Evolutionary conservation across 495 filamentous ascomycete genomes (phyloP).

Genomic region (Penicillium psychrofluorescens): DNA sequence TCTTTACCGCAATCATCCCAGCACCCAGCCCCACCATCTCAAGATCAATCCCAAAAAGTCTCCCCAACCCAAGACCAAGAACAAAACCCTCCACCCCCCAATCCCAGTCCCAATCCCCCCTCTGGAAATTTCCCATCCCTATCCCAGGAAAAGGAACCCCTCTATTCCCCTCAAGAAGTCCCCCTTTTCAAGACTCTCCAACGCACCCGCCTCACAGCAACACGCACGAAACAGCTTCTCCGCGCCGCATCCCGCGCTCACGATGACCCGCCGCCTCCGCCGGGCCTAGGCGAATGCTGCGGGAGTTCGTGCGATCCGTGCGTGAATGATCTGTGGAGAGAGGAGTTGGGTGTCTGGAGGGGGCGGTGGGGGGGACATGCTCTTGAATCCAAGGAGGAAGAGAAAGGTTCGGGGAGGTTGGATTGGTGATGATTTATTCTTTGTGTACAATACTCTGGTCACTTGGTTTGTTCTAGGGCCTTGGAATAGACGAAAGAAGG

Average conservation of each 20-base stretch:
- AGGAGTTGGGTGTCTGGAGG: constrained; percentile 33
- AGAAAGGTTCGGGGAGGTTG: not conserved
- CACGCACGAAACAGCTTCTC: constrained; percentile 33
- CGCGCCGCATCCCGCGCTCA: constrained; percentile 25
- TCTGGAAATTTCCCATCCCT: not conserved
- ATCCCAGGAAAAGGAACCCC: constrained; percentile 7
- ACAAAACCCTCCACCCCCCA: not conserved
- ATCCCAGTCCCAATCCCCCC: not conserved
- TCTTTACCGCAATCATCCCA: not conserved
- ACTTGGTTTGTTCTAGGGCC: no score
- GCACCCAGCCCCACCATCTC: not conserved
- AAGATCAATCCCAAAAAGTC: not conserved
- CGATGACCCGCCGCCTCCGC: constrained; percentile 31
- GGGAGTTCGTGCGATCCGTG: constrained; percentile 39
- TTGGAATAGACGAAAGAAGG: not conserved
- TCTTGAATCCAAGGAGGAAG: constrained; percentile 8
- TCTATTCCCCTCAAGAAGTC: constrained; percentile 17
- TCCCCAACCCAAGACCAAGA: not conserved
- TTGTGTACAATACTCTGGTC: no score
- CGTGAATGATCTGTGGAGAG: constrained; percentile 32
- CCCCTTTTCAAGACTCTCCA: constrained; percentile 24
- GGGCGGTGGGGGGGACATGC: constrained; percentile 29
- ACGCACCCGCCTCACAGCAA: constrained; percentile 24
- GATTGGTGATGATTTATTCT: not conserved
- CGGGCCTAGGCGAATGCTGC: constrained; percentile 31